Conservation (phyloP, 2,329 filamentous ascomycete species). For the Fusarium pseudograminearum region DNA sequence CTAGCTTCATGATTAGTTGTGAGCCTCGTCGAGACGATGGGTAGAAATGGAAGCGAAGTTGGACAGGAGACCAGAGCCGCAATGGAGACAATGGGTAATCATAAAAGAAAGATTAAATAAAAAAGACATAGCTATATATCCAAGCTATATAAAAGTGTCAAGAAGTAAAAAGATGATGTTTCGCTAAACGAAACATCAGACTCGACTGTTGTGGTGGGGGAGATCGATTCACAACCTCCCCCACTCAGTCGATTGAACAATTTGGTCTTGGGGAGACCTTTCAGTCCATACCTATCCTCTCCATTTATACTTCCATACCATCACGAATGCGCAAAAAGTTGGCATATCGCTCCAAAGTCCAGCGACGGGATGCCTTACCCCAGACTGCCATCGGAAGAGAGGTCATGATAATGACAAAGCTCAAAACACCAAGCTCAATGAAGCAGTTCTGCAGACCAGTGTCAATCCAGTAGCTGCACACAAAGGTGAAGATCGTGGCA, state of each 20-base stretch:
- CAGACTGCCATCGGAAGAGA: slow-evolving; percentile 67
- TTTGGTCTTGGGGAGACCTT: not conserved
- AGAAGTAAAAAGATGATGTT: not conserved
- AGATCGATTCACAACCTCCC: not conserved
- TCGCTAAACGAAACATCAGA: not conserved
- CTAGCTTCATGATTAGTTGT: not conserved
- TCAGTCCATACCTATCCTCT: not conserved
- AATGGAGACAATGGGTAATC: rapidly evolving
- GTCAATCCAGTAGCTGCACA: slow-evolving; percentile 62
- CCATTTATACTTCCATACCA: slow-evolving; percentile 48
- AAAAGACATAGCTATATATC: rapidly evolving
- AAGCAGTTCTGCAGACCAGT: slow-evolving; percentile 61
- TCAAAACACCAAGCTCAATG: slow-evolving; percentile 63
- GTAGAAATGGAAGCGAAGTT: not conserved
- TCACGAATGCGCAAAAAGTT: slow-evolving; percentile 63
- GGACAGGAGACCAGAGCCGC: rapidly evolving
- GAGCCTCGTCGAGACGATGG: not conserved
- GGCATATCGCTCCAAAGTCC: slow-evolving; percentile 61
- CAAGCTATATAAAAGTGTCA: not conserved
- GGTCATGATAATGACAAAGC: slow-evolving; percentile 63
- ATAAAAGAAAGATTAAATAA: not conserved
- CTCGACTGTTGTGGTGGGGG: not conserved
- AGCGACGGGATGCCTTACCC: slow-evolving; percentile 62
- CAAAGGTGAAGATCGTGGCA: slow-evolving; percentile 66
- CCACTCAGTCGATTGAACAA: not conserved